Percentiles rank a stretch among this genome's conserved stretches.
Conservation (phyloP, 345 rosid species). For the Syzygium jambos region DNA sequence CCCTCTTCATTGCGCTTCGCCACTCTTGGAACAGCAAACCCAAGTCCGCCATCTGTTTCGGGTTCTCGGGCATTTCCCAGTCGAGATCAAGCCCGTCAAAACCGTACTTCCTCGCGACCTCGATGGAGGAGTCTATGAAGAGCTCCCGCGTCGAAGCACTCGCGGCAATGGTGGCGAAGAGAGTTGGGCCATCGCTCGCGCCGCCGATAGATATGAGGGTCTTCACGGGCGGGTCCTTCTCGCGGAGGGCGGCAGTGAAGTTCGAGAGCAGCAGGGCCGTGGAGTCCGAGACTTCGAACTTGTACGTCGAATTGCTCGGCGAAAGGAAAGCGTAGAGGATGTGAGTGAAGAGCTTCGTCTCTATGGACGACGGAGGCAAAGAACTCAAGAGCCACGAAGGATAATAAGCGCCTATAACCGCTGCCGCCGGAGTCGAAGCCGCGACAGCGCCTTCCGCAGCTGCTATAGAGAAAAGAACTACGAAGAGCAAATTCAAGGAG, state of each 20-base stretch:
- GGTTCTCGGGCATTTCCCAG: slow-evolving; percentile 13
- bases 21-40: slow-evolving; percentile 13
- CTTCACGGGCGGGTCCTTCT: slow-evolving; percentile 11
- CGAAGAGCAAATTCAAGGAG: neutral
- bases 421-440: neutral
- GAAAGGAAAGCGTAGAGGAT: slow-evolving; percentile 11
- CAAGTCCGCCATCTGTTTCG: slow-evolving; percentile 14
- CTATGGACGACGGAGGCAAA: slow-evolving; percentile 16
- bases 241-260: slow-evolving; percentile 8
- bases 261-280: neutral
- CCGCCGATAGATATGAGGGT: slow-evolving; percentile 23
- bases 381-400: slow-evolving; percentile 4
- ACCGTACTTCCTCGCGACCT: slow-evolving; percentile 7
- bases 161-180: slow-evolving; percentile 8
- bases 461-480: neutral
- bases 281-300: neutral
- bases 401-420: slow-evolving; percentile 20
- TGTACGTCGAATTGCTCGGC: slow-evolving; percentile 9
- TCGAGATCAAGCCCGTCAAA: slow-evolving; percentile 23
- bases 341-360: slow-evolving; percentile 18
- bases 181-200: neutral
- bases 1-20: slow-evolving; percentile 2
- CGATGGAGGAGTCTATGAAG: slow-evolving; percentile 17
- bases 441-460: neutral
- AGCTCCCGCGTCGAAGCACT: neutral